These are phyloP conservation scores for Przewalskia tangutica DNA, from an alignment of 257 asterid genomes.

Conservation along the genomic window DNA sequence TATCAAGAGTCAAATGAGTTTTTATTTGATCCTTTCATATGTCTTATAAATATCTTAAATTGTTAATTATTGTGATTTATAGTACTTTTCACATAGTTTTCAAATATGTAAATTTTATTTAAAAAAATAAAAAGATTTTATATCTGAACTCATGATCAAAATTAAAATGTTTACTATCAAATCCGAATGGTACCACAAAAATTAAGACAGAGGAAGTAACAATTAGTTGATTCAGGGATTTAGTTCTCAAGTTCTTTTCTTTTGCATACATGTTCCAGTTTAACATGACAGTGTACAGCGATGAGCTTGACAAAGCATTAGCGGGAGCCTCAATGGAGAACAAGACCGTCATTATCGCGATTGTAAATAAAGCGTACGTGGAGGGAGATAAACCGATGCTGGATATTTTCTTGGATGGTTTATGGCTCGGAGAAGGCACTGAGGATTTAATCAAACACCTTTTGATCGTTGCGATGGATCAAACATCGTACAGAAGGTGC, in stretches of 20 bases:
- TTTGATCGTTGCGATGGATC: constrained; percentile 40
- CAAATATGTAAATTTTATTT: too few relatives aligned
- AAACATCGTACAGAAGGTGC: constrained; percentile 34
- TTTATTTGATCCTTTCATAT: too few relatives aligned
- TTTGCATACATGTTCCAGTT: background rate
- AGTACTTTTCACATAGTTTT: too few relatives aligned
- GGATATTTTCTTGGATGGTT: constrained; percentile 42
- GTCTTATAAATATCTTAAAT: too few relatives aligned
- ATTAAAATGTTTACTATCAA: too few relatives aligned
- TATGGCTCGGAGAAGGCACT: constrained; percentile 41
- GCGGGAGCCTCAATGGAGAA: constrained; percentile 15
- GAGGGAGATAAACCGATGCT: constrained; percentile 43
- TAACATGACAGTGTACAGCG: background rate
- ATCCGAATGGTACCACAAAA: too few relatives aligned
- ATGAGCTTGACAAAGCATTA: constrained; percentile 26
- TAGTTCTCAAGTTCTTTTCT: background rate
- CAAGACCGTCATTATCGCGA: constrained; percentile 33
- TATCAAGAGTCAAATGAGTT: too few relatives aligned
- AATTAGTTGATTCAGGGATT: too few relatives aligned
- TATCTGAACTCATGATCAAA: too few relatives aligned
- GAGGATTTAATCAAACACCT: constrained; percentile 16
- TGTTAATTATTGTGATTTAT: too few relatives aligned
- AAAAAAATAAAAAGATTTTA: too few relatives aligned
- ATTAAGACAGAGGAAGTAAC: too few relatives aligned
- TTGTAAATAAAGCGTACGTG: constrained; percentile 37